phyloP scores from a whole-genome alignment of 257 asterid species.

The Rubia yunnanensis region DNA sequence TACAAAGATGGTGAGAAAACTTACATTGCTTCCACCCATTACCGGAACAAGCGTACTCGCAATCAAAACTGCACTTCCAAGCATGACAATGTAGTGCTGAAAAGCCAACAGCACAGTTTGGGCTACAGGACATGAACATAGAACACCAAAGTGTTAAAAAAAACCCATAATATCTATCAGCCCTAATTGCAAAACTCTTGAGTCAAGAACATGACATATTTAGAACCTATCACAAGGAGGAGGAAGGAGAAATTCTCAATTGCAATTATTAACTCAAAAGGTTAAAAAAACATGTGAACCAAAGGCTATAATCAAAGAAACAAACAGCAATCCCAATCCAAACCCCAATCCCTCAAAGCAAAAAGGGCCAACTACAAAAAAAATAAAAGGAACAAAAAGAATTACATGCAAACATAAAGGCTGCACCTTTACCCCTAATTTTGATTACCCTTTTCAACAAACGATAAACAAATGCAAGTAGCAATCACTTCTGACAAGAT shows the following conservation, averaged over 20 bases:
- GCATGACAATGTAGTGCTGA: conserved; percentile 97
- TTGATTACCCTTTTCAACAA: not conserved
- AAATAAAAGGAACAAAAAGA: not conserved
- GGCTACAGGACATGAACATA: conserved; percentile 38
- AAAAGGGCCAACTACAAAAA: not conserved
- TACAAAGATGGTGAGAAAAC: conserved; percentile 13
- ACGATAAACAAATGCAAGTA: not conserved
- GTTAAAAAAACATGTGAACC: conserved; percentile 7
- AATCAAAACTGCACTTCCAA: conserved; percentile 84
- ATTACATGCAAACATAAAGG: conserved; percentile 6
- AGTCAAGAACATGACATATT: not conserved
- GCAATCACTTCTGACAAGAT: not conserved
- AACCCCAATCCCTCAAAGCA: not conserved
- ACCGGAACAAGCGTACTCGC: conserved; percentile 68
- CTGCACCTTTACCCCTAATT: not conserved
- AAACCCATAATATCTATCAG: not conserved
- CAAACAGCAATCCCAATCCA: not conserved
- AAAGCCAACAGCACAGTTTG: conserved; percentile 64
- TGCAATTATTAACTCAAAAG: not conserved
- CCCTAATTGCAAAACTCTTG: not conserved
- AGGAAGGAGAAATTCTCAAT: not conserved
- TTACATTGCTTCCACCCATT: conserved; percentile 91
- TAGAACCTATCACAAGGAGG: not conserved
- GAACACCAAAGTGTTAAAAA: not conserved
- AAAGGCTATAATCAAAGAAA: not conserved